phyloP scores from a whole-genome alignment of 23 red algal species.

The Gracilaria vermiculophylla region DNA sequence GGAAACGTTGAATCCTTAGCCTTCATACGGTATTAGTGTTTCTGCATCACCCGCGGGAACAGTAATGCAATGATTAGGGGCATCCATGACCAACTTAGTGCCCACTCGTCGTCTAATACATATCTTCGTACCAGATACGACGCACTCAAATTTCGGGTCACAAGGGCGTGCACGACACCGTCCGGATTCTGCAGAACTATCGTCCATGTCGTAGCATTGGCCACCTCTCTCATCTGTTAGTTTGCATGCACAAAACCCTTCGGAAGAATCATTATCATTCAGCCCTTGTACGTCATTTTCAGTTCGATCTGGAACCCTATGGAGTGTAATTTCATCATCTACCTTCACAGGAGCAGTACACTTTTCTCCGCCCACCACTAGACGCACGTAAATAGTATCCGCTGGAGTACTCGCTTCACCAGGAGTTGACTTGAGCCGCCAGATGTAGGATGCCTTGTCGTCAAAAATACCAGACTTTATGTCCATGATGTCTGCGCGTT shows the following conservation, averaged over 20 bases:
- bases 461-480: neutral
- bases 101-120: constrained; percentile 1
- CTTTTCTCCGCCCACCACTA: constrained; percentile 8
- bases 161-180: neutral
- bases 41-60: neutral
- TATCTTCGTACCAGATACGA: neutral
- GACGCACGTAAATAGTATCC: neutral
- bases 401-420: neutral
- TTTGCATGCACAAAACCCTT: constrained; percentile 25
- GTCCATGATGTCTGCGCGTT: constrained; percentile 8
- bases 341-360: neutral
- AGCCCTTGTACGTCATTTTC: neutral
- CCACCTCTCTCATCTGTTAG: neutral
- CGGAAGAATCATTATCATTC: neutral
- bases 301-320: neutral
- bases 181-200: neutral
- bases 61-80: constrained; percentile 1
- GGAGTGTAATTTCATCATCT: neutral
- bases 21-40: constrained; percentile 8
- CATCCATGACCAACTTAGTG: neutral
- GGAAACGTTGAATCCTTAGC: neutral
- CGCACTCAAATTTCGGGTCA: constrained; percentile 7
- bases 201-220: constrained; percentile 13
- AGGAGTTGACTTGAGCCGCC: neutral
- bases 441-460: neutral